Evolutionary conservation across 495 filamentous ascomycete species (phyloP).

Genomic region (Venustampulla echinocandica): DNA sequence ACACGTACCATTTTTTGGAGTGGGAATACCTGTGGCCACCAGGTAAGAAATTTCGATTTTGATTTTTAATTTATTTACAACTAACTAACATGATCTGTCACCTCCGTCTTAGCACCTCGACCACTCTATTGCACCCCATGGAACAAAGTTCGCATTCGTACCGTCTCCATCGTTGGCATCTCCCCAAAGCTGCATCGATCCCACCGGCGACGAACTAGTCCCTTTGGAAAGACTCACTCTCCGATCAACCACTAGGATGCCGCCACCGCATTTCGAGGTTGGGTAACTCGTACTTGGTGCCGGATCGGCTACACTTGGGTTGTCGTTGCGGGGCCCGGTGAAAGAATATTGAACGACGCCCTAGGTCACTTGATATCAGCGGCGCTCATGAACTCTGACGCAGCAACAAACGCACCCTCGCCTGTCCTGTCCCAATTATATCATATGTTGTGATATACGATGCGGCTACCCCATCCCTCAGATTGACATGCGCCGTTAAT

Average conservation of each 20-base stretch:
- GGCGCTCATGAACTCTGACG: no score
- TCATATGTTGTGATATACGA: background rate
- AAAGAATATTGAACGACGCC: background rate
- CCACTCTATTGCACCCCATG: background rate
- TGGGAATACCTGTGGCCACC: no score
- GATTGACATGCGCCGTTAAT: background rate
- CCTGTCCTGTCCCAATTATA: background rate
- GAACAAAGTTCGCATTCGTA: background rate
- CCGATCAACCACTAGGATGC: background rate
- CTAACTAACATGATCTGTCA: no score
- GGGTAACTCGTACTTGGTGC: background rate
- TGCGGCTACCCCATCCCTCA: background rate
- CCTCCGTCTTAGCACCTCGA: background rate
- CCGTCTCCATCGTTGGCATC: background rate
- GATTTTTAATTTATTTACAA: no score
- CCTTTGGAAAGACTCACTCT: background rate
- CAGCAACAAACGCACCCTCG: no score
- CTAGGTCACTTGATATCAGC: background rate
- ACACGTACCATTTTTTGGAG: no score
- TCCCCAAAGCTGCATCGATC: background rate
- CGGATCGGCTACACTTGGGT: background rate
- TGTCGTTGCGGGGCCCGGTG: background rate
- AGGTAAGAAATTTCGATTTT: no score
- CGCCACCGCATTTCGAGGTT: background rate
- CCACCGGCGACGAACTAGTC: background rate